These are phyloP conservation scores for Penicillium pancosmium DNA, from an alignment of 495 filamentous ascomycete species.

Conservation along the genomic window DNA sequence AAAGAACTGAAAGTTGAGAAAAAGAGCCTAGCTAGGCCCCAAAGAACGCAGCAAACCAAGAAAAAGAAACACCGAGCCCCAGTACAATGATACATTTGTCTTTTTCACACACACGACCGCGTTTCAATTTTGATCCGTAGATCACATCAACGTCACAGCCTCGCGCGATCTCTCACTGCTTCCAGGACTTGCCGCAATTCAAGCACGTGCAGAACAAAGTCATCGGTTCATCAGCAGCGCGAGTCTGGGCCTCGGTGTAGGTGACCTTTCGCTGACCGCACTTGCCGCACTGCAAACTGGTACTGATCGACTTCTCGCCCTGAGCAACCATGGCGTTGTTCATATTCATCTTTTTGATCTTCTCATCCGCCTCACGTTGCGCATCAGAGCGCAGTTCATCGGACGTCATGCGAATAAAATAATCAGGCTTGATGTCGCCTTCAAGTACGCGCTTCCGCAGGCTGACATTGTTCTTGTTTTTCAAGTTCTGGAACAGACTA, in stretches of 20 bases:
- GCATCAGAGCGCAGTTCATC: slow-evolving; percentile 81
- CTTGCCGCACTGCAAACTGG: slow-evolving; percentile 81
- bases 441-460: slow-evolving; percentile 74
- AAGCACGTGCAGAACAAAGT: slow-evolving; percentile 52
- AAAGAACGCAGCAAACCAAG: slow-evolving; percentile 7
- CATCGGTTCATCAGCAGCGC: slow-evolving; percentile 78
- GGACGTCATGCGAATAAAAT: slow-evolving; percentile 72
- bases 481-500: slow-evolving; percentile 89
- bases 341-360: slow-evolving; percentile 87
- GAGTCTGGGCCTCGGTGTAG: slow-evolving; percentile 94
- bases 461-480: slow-evolving; percentile 80
- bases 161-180: slow-evolving; percentile 33
- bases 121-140: too few relatives aligned
- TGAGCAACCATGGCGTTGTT: slow-evolving; percentile 67
- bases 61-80: slow-evolving; percentile 20
- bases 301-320: slow-evolving; percentile 79
- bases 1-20: too few relatives aligned
- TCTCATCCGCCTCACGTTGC: slow-evolving; percentile 65
- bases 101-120: background rate
- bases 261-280: slow-evolving; percentile 91
- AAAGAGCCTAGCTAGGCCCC: slow-evolving; percentile 1
- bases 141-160: too few relatives aligned
- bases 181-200: slow-evolving; percentile 56
- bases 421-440: slow-evolving; percentile 68
- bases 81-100: slow-evolving; percentile 24